Conservation (phyloP, 1,139 yeast genomes). For the Hansenula lynferdii region DNA sequence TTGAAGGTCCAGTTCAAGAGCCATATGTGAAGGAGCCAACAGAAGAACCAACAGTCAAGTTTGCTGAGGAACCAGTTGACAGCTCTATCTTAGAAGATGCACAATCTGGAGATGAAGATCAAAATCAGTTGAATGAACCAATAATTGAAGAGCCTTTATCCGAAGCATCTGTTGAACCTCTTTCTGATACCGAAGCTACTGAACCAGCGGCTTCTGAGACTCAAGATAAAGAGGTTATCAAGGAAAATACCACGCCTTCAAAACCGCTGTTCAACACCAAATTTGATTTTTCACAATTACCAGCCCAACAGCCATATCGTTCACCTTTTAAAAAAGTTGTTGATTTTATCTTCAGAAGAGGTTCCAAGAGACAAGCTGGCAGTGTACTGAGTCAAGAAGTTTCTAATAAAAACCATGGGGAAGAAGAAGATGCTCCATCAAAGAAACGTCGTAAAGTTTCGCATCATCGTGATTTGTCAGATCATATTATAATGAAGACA, state of each 20-base stretch:
- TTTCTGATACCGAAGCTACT: too few species aligned
- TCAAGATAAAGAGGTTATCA: too few species aligned
- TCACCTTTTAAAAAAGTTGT: conserved; percentile 4
- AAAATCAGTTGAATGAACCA: too few species aligned
- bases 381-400: neutral
- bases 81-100: too few species aligned
- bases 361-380: neutral
- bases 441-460: neutral
- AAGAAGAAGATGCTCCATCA: neutral
- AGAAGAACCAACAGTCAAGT: too few species aligned
- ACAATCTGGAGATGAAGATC: too few species aligned
- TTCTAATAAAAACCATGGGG: neutral
- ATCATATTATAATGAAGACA: conserved; percentile 23
- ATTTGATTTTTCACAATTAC: neutral
- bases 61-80: neutral
- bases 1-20: neutral
- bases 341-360: conserved; percentile 2
- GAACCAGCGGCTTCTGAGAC: neutral
- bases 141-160: too few species aligned
- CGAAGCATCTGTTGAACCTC: too few species aligned
- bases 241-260: neutral
- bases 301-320: neutral
- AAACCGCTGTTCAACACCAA: neutral
- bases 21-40: too few species aligned
- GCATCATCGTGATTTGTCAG: neutral